These are phyloP conservation scores for Cladochytrium replicatum DNA, from an alignment of 192 early-diverging fungal genomes.

Conservation along the genomic window DNA sequence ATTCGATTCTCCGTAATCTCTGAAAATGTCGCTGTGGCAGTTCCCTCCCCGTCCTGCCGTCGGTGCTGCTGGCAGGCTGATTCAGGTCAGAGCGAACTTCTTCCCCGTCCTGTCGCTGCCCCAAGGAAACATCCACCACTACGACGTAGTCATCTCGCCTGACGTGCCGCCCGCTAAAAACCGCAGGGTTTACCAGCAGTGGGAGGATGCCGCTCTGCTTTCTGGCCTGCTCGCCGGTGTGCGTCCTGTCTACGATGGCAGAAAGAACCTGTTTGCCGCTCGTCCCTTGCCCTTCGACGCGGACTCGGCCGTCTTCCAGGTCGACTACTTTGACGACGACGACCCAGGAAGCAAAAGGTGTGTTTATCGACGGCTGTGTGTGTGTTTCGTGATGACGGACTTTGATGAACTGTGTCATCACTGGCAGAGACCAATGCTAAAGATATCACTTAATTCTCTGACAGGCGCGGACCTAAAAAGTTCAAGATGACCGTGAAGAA, in stretches of 20 bases:
- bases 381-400: too few species aligned
- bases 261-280: constrained; percentile 65
- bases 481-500: constrained; percentile 62
- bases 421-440: too few species aligned
- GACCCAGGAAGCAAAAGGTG: constrained; percentile 17
- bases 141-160: constrained; percentile 71
- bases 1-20: too few species aligned
- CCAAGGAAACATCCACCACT: constrained; percentile 67
- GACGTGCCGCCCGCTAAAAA: constrained; percentile 72
- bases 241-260: constrained; percentile 72
- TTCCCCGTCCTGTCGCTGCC: constrained; percentile 63
- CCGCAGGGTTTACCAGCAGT: constrained; percentile 56
- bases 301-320: constrained; percentile 45
- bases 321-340: constrained; percentile 44
- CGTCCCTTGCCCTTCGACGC: constrained; percentile 43
- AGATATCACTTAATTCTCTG: too few species aligned
- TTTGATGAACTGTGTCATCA: too few species aligned
- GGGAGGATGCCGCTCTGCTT: constrained; percentile 28
- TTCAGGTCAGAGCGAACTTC: constrained; percentile 59
- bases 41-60: constrained; percentile 30
- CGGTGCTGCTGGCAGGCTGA: constrained; percentile 25
- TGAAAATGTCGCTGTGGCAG: background rate
- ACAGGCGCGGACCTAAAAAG: constrained; percentile 29
- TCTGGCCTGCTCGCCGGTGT: constrained; percentile 23
- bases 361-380: background rate